Conservation (phyloP, 129 eudicot species). For the Mikania micrantha region DNA sequence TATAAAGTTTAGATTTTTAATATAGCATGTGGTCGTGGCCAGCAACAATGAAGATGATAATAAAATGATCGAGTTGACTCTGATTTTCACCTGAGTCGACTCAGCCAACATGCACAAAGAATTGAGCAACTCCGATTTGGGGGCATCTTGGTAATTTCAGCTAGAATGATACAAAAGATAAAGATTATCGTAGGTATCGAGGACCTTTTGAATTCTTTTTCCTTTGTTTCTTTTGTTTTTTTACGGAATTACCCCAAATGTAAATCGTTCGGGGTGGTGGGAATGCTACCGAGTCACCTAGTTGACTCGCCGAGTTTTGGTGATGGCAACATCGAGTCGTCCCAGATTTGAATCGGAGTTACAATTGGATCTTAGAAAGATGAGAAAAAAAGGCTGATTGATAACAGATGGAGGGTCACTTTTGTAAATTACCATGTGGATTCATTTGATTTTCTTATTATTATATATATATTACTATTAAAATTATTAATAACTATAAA, state of each 20-base stretch:
- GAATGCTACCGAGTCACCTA: conserved; percentile 20
- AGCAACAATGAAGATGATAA: background rate
- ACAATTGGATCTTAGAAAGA: background rate
- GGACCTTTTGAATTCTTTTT: background rate
- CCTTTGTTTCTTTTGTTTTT: conserved; percentile 7
- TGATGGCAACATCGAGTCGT: conserved; percentile 97
- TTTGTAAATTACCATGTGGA: conserved; percentile 36
- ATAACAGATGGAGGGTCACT: conserved; percentile 31
- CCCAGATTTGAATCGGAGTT: conserved; percentile 54
- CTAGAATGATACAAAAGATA: conserved; percentile 21
- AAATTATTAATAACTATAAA: conserved; percentile 6
- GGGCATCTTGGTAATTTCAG: conserved; percentile 20
- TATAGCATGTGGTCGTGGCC: too few relatives aligned
- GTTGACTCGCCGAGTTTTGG: conserved; percentile 37
- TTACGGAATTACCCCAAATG: conserved; percentile 23
- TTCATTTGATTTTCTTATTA: conserved; percentile 23
- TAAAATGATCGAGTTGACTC: conserved; percentile 26
- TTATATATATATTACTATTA: background rate
- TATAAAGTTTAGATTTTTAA: too few relatives aligned
- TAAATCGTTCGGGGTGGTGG: conserved; percentile 20
- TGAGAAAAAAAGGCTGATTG: conserved; percentile 6
- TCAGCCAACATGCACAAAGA: conserved; percentile 23
- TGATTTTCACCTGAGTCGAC: conserved; percentile 35
- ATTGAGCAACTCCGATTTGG: conserved; percentile 9
- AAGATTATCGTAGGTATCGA: conserved; percentile 7